Conservation (phyloP, 805 yeast species). For the Candida pini region DNA sequence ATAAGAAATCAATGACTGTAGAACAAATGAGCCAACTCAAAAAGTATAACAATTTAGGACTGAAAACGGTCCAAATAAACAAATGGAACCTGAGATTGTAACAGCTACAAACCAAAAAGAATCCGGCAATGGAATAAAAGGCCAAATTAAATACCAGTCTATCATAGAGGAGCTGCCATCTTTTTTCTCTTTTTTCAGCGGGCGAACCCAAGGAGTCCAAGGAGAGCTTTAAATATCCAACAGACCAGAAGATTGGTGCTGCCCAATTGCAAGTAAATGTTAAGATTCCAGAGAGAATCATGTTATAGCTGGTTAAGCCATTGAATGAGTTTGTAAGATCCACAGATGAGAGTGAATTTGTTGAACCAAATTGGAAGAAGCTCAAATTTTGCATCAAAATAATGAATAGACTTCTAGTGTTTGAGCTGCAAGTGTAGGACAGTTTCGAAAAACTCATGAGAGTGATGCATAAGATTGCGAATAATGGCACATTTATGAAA, state of each 20-base stretch:
- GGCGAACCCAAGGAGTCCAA: slow-evolving; percentile 5
- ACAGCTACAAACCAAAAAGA: slow-evolving; percentile 64
- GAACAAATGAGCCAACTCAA: slow-evolving; percentile 65
- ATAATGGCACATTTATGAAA: slow-evolving; percentile 48
- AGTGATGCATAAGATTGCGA: slow-evolving; percentile 27
- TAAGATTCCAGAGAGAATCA: slow-evolving; percentile 65
- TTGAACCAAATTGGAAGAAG: slow-evolving; percentile 84
- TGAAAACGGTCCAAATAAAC: slow-evolving; percentile 96
- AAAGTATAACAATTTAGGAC: slow-evolving; percentile 82
- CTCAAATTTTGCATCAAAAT: slow-evolving; percentile 66
- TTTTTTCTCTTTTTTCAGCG: slow-evolving; percentile 12
- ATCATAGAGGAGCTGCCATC: slow-evolving; percentile 31
- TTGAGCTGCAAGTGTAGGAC: slow-evolving; percentile 7
- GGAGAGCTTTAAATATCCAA: slow-evolving; percentile 30
- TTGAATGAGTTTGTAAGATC: slow-evolving; percentile 91
- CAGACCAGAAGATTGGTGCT: slow-evolving; percentile 78
- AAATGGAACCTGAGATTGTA: slow-evolving; percentile 72
- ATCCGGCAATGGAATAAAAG: slow-evolving; percentile 57
- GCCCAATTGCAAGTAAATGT: slow-evolving; percentile 83
- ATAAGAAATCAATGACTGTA: slow-evolving; percentile 33
- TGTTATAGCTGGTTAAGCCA: slow-evolving; percentile 69
- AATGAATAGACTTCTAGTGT: slow-evolving; percentile 26
- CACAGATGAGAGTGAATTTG: slow-evolving; percentile 87
- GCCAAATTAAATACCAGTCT: slow-evolving; percentile 35
- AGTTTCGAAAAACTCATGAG: slow-evolving; percentile 21